Evolutionary conservation across 352 stramenopile species (phyloP), one percentile per base, ranked within the genome.

Genomic region (Globisporangium okanoganense): DNA sequence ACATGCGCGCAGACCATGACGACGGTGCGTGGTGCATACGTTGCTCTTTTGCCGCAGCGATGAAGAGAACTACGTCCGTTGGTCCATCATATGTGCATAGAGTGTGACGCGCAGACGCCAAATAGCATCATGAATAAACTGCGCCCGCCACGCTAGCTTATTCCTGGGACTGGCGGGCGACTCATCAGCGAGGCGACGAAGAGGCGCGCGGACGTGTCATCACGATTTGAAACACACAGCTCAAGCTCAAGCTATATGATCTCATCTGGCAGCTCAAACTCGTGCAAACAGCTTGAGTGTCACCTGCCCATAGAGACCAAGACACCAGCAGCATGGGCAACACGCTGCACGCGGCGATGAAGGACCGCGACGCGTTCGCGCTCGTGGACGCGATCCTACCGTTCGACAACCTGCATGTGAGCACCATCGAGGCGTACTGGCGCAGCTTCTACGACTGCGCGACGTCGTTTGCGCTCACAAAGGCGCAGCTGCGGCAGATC

Each of bases 381-480:
- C 71, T 93, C 43, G 72, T 63, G 27, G 77, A 91, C 14, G 82
- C 67, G 33, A 79, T 93, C 52, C 38, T 84, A 9, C 80, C 86
- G 16, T 95, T 87, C 54, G 83, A 93, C 57, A 86, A 91, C 61
- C 75, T 95, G 33, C 70, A 69, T 5, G 65, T 90, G 22, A 63
- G 64, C 20, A 81, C 88, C 60, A 76, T 95, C n/a, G 85, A 95
- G 64, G 72, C 71, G 45, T 87, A 90, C 58, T 95, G 86, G 86
- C 81, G 81, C 38, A 85, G 70, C 55, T 95, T 95, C 67, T 95
- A 90, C 63, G 82, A 92, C 63, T 78, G 79, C 58, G 82, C 82
- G 14, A 72, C 73, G 61, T 86, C 75, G 18, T 94, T 94, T 24
- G 82, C 78, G 48, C 71, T 94, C 40, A 78, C 80, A 14, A 79